A percentile compares a stretch with the other conserved stretches of the same genome.
Conservation (phyloP, 495 filamentous ascomycete species). For the Apodospora peruviana region DNA sequence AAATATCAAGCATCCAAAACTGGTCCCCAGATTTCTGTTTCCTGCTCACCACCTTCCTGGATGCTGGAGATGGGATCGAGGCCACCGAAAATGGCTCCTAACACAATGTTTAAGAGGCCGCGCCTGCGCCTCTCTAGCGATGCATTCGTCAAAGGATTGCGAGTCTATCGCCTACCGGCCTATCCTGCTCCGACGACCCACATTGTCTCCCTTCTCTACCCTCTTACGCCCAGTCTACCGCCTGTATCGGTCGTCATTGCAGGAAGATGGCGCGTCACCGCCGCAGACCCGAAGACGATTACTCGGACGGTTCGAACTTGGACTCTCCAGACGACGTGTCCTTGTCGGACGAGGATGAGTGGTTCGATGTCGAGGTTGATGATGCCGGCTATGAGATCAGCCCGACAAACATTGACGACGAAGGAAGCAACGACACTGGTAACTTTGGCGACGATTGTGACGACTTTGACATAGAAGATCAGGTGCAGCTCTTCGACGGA, state of each 20-base stretch:
- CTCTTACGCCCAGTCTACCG: constrained; percentile 3
- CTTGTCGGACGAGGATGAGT: constrained; percentile 3
- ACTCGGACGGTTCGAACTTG: constrained; percentile 5
- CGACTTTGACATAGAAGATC: constrained; percentile 3
- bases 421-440: constrained; percentile 1
- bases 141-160: constrained; percentile 2
- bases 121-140: background rate
- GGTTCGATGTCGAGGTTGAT: constrained; percentile 5
- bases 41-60: background rate
- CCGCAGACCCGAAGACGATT: background rate
- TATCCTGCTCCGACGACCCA: background rate
- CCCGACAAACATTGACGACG: constrained; percentile 1
- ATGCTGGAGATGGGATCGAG: background rate
- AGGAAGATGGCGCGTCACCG: constrained; percentile 3
- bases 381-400: background rate
- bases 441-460: constrained; percentile 4
- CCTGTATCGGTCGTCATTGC: constrained; percentile 1
- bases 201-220: constrained; percentile 1
- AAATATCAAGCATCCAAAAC: constrained; percentile 1
- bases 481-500: constrained; percentile 1
- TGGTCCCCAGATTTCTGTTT: background rate
- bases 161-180: constrained; percentile 2
- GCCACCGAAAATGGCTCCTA: constrained; percentile 2
- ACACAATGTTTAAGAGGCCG: constrained; percentile 1
- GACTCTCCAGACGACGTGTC: constrained; percentile 1